Evolutionary conservation across 2,329 filamentous ascomycete species (phyloP), one percentile per base, ranked within the genome.

Genomic region (Fusarium proliferatum): DNA sequence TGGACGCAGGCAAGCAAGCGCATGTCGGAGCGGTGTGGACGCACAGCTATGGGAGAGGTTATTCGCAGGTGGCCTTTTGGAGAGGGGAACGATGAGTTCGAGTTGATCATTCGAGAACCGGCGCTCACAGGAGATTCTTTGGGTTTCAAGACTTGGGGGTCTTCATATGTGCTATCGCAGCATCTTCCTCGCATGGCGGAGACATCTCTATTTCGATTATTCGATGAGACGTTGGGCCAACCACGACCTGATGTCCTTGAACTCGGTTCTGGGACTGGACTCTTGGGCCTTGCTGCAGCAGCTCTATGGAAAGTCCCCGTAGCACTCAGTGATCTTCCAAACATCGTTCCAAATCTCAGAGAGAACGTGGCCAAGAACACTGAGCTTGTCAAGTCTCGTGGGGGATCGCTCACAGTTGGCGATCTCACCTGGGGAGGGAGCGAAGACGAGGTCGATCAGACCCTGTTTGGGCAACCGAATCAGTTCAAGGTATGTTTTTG

Each of bases 121-220:
- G 91, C 95, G 2, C 86, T 98, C 63, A 97, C 94, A 0, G 93
- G 93, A 11, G 96, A 98, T 81, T 93, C 94, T 67, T 86, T 98
- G 23, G 96, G 96, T 3, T 88, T 97, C 81, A 98, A 99, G 82
- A 99, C 96, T 0, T 98, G 96, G 96, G 94, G 93, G 2, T 96
- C 95, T 0, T 96, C 95, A 0, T 97, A 95, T 79, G 88, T 97
- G 5, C 90, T 98, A 9, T 93, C 96, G 0, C 92, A 90, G 74
- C 90, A 93, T 30, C 88, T 98, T 33, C 85, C 85, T 26, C 79
- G 79, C 17, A 83, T 91, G 43, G 82, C 79, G 12, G 81, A 80
- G 48, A 85, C 81, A 19, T 82, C 84, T 0, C 78, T 90, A 28
- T 84, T 84, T 38, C 82, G 85, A 48, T 74, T 89, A 12, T 82